Base-by-base conservation (phyloP, 1,284 basidiomycete genomes). In the Vanrija humicola region DNA sequence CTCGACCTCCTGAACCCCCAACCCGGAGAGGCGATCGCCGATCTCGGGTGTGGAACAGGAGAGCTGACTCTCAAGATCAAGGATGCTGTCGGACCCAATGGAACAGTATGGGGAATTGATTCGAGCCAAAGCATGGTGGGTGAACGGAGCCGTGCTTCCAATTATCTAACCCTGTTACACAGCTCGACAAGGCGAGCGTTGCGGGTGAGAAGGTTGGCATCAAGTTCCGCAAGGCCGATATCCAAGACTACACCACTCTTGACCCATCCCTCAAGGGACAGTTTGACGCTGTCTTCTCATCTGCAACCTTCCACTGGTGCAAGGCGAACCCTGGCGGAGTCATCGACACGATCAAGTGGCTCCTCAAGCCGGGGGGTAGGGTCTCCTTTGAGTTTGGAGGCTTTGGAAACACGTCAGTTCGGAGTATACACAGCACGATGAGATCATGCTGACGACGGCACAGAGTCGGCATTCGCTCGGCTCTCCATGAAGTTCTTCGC, bases 221-320 rank as follows among this genome's bases (percentile, higher is more conserved):
- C 3, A 55, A 59, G 6, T 74, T 79, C 38, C 47, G 18, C 43
- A 63, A 38, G 57, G 64, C 56, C 21, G 77, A 75, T 50, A 70
- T 73, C 23, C 71, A 74, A 47, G 48, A 62, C 38, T 38, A 46
- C 5, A 38, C 43, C 1, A 62, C 62, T 4, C 56, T 62, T 1
- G 58, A 59, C 19, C 62, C 56, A 25, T 46, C 59, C 1, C 56
- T 64, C 16, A 57, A 67, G 48, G 67, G 68, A 10, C 59, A 59
- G 10, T 77, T 75, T 54, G 74, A 78, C 55, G 72, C 83, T 0
- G 85, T 87, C 1, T 90, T 91, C 75, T 85, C 85, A 44, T 89
- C 87, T 55, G 89, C 90, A 0, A 80, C 83, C 2, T 71, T 92
- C 56, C 90, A 93, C 66, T 92, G 90, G 90, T 91, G 89, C 73